Conservation (phyloP, 2,329 filamentous ascomycete species). For the Colletotrichum echinochloae region DNA sequence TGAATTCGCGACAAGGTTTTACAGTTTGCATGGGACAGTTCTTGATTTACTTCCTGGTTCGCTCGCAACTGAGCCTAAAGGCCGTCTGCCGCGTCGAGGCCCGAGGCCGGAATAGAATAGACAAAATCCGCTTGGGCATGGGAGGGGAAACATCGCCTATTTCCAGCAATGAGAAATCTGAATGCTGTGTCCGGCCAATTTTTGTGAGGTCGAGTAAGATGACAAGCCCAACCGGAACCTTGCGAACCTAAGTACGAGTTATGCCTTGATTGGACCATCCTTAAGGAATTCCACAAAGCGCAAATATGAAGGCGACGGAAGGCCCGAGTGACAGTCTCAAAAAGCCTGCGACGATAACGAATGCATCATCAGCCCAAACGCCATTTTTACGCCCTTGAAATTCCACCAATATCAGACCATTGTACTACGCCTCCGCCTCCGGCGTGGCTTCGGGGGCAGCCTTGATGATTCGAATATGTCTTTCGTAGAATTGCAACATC, state of each 20-base stretch:
- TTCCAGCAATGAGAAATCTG: not conserved
- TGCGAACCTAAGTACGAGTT: not conserved
- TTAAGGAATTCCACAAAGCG: not conserved
- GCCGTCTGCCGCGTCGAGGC: not conserved
- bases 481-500: slow-evolving; percentile 72
- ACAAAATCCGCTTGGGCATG: not conserved
- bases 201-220: not conserved
- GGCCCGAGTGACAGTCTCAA: not conserved
- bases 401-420: not conserved
- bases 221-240: not conserved
- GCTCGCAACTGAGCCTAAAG: not conserved
- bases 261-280: not conserved
- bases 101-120: not conserved
- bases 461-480: slow-evolving; percentile 66
- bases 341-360: not conserved
- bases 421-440: slow-evolving; percentile 3
- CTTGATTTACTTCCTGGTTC: not conserved
- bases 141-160: not conserved
- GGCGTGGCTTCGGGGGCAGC: slow-evolving; percentile 41
- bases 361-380: slow-evolving; percentile 8
- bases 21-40: not conserved
- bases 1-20: not conserved
- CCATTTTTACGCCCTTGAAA: not conserved
- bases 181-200: not conserved
- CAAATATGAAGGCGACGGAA: not conserved